Evolutionary conservation across 208 protist species (phyloP).

Genomic region (Trypanosoma vivax): DNA sequence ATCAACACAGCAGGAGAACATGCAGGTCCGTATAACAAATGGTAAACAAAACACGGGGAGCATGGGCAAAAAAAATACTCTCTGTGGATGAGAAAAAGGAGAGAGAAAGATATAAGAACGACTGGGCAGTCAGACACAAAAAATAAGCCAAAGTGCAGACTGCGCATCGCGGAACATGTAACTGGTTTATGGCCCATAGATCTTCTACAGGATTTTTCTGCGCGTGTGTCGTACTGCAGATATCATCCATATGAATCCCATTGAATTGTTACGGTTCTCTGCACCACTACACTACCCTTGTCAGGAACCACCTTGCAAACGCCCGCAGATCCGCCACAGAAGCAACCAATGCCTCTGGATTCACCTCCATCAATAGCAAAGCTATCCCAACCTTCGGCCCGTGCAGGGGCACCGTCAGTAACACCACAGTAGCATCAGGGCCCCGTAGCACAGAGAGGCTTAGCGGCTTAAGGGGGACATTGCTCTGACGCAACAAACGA

Average conservation of each 20-base stretch:
- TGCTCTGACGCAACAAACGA: background rate
- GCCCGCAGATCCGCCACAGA: constrained; percentile 14
- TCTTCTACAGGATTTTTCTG: no score
- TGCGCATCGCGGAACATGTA: no score
- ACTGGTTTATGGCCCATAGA: no score
- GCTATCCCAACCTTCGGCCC: constrained; percentile 6
- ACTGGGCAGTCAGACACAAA: no score
- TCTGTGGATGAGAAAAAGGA: no score
- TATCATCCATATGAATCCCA: background rate
- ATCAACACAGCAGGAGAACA: background rate
- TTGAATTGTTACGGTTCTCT: background rate
- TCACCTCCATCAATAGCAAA: constrained; percentile 12
- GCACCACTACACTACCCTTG: constrained; percentile 16
- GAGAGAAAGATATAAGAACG: no score
- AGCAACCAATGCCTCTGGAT: constrained; percentile 11
- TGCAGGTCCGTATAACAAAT: no score
- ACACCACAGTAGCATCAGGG: constrained; percentile 2
- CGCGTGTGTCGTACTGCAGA: constrained; percentile 5
- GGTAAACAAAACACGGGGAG: no score
- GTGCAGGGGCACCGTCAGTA: constrained; percentile 21
- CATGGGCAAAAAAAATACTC: no score
- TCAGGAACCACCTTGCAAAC: constrained; percentile 43
- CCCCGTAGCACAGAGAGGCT: constrained; percentile 17
- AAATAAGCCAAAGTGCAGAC: no score
- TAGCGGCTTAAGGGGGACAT: background rate